Base-by-base conservation (phyloP, 495 filamentous ascomycete genomes). In the Evernia prunastri region DNA sequence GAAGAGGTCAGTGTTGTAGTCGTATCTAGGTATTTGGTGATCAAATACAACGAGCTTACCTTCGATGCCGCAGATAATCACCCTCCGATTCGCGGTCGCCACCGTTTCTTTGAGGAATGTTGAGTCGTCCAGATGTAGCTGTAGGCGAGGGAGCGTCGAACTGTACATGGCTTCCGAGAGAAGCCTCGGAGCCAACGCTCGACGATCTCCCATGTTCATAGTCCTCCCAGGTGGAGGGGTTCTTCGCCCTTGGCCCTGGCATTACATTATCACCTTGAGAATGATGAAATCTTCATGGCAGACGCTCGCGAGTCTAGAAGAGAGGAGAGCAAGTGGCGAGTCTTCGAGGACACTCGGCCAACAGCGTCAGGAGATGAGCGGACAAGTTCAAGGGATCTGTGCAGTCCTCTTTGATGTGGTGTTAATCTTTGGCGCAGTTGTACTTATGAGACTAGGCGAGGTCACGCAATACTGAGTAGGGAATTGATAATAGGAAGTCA, bases 141-240 rank as follows among this genome's bases (percentile, higher is more conserved):
- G 72, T 36, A 20, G 64, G 66, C 10, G 70, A 64, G 20, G 72
- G 60, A 29, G 70, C 70, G 57, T 71, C 72, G 51, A 75, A 77
- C 15, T 75, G 74, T 27, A 77, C 71, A 58, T 62, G 71, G 59
- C 74, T 76, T 17, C 65, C 68, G 3, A 67, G 63, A 4, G 77
- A 78, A 12, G 65, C 75, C 9, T 70, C 66, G 3, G 77, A 78
- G 17, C 69, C 74, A 60, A 73, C 63, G 40, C 76, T 67, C 6
- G 72, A 56, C 8, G 66, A 75, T 36, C 66, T 70, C 42, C 74
- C 74, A 59, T 68, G 62, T 64, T 78, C 74, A 59, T 78, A 78
- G 57, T 77, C 72, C 59, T 72, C 73, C 76, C 76, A 78, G 23
- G 60, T 77, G 25, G 69, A 66, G 27, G 75, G 74, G 56, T 66